Base-by-base conservation (phyloP, 768 basidiomycete species). In the Obba rivulosa region DNA sequence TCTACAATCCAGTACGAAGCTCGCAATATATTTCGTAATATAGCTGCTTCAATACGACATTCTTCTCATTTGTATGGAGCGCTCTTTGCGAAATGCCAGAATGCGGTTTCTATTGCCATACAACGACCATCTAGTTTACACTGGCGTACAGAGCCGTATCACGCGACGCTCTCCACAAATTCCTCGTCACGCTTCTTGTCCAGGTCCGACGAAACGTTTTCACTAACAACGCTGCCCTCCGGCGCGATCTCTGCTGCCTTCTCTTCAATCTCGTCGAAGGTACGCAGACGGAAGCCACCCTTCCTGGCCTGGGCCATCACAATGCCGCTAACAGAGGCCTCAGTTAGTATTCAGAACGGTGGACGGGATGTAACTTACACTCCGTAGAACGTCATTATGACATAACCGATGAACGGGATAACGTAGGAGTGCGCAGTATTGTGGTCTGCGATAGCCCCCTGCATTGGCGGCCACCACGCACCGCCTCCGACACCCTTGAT, bases 401-500 rank as follows among this genome's bases (percentile, higher is more conserved):
- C 57, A 55, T 81, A 83, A 8, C 82, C 82, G 14, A 77, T 66
- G 60, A 79, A 68, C 0, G 81, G 78, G 4, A 83, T 77, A 36
- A 81, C 69, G 57, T 83, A 83, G 17, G 82, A 83, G 47, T 68
- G 70, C 18, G 73, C 70, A 2, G 77, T 78, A 49, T 65, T 72
- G 35, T 58, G 59, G 58, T 82, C 78, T 4, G 78, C 80, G 38
- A 83, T 63, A 14, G 69, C 68, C 16, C 72, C 81, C 54, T 83
- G 80, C 5, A 80, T 79, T 10, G 79, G 69, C 2, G 82, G 81
- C 61, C 77, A 83, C 81, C 79, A 83, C n/a, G 80, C 82, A 28
- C 81, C 82, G 40, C 80, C 80, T 46, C 78, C 80, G 39, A 82
- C 79, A 43, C 79, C 76, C 74, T 75, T 20, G 34, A n/a, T n/a